These are phyloP conservation scores for Scutellaria minor DNA, from an alignment of 257 asterid species.

Conservation along the genomic window DNA sequence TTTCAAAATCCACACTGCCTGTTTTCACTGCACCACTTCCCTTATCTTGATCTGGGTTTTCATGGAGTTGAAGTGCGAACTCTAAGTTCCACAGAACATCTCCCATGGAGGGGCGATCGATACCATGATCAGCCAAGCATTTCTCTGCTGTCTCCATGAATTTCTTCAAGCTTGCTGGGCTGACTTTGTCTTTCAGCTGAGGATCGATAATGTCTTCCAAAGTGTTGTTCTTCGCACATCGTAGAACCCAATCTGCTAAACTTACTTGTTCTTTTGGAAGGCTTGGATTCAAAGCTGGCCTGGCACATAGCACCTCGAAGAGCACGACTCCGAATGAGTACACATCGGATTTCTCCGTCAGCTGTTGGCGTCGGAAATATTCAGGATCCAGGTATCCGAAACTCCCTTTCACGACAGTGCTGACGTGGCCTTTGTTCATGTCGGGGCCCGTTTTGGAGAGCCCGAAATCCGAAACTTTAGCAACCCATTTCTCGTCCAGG, in stretches of 20 bases:
- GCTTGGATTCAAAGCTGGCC: slow-evolving; percentile 75
- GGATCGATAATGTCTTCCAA: slow-evolving; percentile 72
- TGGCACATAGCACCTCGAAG: slow-evolving; percentile 74
- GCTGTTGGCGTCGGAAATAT: slow-evolving; percentile 73
- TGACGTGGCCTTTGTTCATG: slow-evolving; percentile 84
- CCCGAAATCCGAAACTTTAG: slow-evolving; percentile 92
- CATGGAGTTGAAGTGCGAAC: slow-evolving; percentile 67
- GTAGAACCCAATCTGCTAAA: slow-evolving; percentile 74
- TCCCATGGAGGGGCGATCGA: slow-evolving; percentile 79
- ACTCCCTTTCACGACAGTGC: slow-evolving; percentile 87
- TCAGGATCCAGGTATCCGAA: slow-evolving; percentile 90
- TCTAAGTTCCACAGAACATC: slow-evolving; percentile 86
- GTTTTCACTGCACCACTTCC: not conserved
- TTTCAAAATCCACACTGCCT: slow-evolving; percentile 38
- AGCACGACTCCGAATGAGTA: slow-evolving; percentile 94
- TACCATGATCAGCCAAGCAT: slow-evolving; percentile 77
- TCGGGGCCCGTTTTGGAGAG: slow-evolving; percentile 82
- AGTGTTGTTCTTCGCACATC: slow-evolving; percentile 63
- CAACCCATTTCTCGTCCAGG: slow-evolving; percentile 84
- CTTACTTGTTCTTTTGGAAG: slow-evolving; percentile 87
- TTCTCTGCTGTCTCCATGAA: slow-evolving; percentile 72
- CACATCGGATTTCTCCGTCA: slow-evolving; percentile 85
- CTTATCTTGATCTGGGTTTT: slow-evolving; percentile 39
- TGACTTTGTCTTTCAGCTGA: slow-evolving; percentile 66
- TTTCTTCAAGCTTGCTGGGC: slow-evolving; percentile 62